A percentile compares a stretch with the other conserved stretches of the same genome.
Evolutionary conservation across 177 flowering plant species (phyloP).

Genomic region (Vitis hybrid): DNA sequence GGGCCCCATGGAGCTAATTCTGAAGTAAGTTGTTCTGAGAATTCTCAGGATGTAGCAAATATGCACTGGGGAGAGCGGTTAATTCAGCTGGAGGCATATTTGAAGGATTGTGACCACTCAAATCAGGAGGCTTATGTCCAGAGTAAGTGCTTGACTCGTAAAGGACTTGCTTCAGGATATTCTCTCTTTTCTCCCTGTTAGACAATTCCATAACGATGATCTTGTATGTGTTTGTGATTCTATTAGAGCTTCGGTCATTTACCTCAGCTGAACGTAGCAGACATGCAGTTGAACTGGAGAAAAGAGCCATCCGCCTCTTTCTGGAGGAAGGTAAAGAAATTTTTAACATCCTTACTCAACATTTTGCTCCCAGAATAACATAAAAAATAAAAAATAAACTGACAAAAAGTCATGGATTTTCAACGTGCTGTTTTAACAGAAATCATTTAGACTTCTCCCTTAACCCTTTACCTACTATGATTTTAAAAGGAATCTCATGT

Average conservation of each 20-base stretch:
- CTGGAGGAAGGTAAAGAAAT: not conserved
- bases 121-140: not conserved
- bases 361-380: too few species aligned
- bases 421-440: too few species aligned
- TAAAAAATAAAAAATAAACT: too few species aligned
- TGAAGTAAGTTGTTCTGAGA: not conserved
- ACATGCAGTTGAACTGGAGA: conserved; percentile 10
- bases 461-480: too few species aligned
- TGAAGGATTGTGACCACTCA: not conserved
- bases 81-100: not conserved
- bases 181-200: not conserved
- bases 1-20: not conserved
- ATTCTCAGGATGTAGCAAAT: not conserved
- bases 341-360: not conserved
- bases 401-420: too few species aligned
- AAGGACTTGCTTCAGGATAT: not conserved
- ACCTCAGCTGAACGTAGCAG: conserved; percentile 7
- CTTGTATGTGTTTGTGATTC: not conserved
- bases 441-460: too few species aligned
- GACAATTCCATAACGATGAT: not conserved
- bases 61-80: conserved; percentile 1
- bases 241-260: conserved; percentile 2
- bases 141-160: not conserved
- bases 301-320: conserved; percentile 2
- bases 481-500: too few species aligned